Conservation (phyloP, 2,329 filamentous ascomycete species). For the Dendrostoma leiphaemia region DNA sequence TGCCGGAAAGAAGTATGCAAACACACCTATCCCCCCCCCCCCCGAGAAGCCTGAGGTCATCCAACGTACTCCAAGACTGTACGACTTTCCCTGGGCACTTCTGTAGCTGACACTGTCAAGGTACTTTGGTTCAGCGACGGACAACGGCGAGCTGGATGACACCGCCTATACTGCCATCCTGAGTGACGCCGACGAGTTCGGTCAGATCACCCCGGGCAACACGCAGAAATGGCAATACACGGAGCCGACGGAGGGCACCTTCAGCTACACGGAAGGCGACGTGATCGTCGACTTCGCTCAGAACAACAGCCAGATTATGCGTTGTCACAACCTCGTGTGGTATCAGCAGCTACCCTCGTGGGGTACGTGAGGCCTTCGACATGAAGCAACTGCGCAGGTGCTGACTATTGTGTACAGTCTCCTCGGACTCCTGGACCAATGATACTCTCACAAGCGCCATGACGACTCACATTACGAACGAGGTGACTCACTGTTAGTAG, state of each 20-base stretch:
- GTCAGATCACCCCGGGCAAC: conserved; percentile 64
- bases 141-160: conserved; percentile 56
- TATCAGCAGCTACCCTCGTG: conserved; percentile 52
- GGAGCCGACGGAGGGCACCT: conserved; percentile 53
- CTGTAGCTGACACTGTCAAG: neutral
- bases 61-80: too few relatives aligned
- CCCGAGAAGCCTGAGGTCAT: too few relatives aligned
- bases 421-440: conserved; percentile 51
- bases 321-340: conserved; percentile 62
- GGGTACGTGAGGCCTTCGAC: conserved; percentile 23
- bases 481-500: conserved; percentile 46
- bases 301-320: conserved; percentile 48
- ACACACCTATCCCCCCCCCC: too few relatives aligned
- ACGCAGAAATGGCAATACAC: conserved; percentile 62
- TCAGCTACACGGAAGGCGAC: conserved; percentile 59
- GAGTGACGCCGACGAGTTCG: conserved; percentile 56
- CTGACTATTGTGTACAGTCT: neutral
- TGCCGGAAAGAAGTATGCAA: conserved; percentile 43
- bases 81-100: too few relatives aligned
- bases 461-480: conserved; percentile 59
- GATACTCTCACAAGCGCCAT: conserved; percentile 52
- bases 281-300: conserved; percentile 47
- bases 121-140: conserved; percentile 66
- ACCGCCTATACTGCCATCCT: conserved; percentile 53
- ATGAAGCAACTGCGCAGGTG: neutral